phyloP scores from a whole-genome alignment of 2,329 filamentous ascomycete species.

The Amauroascus verrucosus region DNA sequence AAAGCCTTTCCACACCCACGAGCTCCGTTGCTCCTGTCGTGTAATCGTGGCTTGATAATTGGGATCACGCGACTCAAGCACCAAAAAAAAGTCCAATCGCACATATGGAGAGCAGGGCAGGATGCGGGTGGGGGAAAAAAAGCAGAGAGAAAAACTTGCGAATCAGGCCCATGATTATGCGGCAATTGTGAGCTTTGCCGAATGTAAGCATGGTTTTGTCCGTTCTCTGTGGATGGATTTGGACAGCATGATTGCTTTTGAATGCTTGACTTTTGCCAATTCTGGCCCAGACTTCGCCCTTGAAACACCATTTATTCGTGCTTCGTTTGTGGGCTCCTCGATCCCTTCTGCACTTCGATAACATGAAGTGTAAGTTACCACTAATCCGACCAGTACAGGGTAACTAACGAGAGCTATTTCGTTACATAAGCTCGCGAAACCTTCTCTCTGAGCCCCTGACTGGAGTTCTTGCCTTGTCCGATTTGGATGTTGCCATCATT shows the following conservation, averaged over 20 bases:
- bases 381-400: neutral
- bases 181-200: neutral
- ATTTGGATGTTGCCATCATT: neutral
- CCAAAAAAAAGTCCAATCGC: neutral
- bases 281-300: neutral
- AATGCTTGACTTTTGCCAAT: constrained; percentile 8
- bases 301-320: neutral
- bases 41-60: neutral
- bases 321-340: neutral
- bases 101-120: neutral
- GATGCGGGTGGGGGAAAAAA: neutral
- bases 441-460: neutral
- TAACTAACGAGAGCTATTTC: neutral
- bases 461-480: neutral
- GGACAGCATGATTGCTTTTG: constrained; percentile 6
- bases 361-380: neutral
- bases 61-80: neutral
- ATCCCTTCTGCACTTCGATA: neutral
- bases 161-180: neutral
- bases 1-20: neutral
- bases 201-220: neutral
- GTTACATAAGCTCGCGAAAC: constrained; percentile 6
- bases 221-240: neutral
- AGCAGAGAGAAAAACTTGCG: neutral
- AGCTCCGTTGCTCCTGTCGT: neutral